phyloP scores from a whole-genome alignment of 805 yeast genomes.

The Teunomyces cretensis region DNA sequence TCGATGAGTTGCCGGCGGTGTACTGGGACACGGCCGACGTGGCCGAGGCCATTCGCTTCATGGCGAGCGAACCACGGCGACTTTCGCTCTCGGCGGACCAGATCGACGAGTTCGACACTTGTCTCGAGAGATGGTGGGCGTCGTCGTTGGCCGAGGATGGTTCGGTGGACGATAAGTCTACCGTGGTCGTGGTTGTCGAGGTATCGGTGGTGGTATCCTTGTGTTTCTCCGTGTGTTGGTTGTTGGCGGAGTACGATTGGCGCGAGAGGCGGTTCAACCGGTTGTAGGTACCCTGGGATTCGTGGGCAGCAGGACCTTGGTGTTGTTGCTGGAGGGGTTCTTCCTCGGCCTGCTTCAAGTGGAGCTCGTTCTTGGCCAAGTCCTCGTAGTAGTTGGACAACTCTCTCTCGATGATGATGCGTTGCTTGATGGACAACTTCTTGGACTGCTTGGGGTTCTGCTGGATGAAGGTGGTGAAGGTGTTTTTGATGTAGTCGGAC shows the following conservation, averaged over 20 bases:
- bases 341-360: conserved; percentile 31
- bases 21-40: conserved; percentile 28
- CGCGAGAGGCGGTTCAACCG: conserved; percentile 10
- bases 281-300: not conserved
- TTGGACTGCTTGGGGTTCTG: conserved; percentile 30
- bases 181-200: conserved; percentile 5
- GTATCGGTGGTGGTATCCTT: not conserved
- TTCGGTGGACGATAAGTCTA: not conserved
- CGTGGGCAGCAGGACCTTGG: not conserved
- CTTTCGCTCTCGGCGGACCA: conserved; percentile 37
- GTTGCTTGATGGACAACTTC: conserved; percentile 35
- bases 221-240: not conserved
- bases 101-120: conserved; percentile 30
- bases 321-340: conserved; percentile 1
- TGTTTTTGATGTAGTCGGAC: conserved; percentile 41
- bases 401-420: conserved; percentile 45
- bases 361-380: conserved; percentile 37
- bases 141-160: not conserved
- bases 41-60: conserved; percentile 30
- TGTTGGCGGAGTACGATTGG: conserved; percentile 8
- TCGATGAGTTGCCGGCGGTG: conserved; percentile 16
- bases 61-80: conserved; percentile 26
- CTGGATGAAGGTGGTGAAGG: conserved; percentile 41
- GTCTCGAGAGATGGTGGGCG: conserved; percentile 17
- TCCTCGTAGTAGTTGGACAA: conserved; percentile 46